Evolutionary conservation across 2,329 filamentous ascomycete species (phyloP).

Genomic region (Fusarium continuum): DNA sequence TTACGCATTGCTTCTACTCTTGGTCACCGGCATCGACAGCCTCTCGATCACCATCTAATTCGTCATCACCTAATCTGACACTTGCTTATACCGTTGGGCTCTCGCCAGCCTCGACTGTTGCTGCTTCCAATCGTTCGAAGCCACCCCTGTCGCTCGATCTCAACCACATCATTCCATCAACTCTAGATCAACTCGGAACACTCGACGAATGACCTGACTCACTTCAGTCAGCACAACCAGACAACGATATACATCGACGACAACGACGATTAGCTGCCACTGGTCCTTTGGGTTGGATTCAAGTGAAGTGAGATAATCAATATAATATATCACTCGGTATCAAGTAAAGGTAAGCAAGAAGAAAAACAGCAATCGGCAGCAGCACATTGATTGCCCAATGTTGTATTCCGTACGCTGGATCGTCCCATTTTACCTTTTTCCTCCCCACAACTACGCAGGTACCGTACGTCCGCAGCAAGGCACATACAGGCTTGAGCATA

Average conservation of each 20-base stretch:
- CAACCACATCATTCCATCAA: constrained; percentile 28
- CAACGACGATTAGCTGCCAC: neutral
- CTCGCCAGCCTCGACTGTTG: constrained; percentile 8
- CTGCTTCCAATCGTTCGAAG: constrained; percentile 1
- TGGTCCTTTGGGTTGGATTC: constrained; percentile 5
- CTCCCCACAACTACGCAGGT: constrained; percentile 31
- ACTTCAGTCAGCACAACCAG: constrained; percentile 12
- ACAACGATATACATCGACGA: constrained; percentile 29
- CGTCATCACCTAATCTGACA: constrained; percentile 10
- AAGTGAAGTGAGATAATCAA: neutral
- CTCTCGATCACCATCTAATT: constrained; percentile 8
- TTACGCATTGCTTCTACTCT: constrained; percentile 11
- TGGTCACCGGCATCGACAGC: constrained; percentile 9
- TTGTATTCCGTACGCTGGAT: constrained; percentile 6
- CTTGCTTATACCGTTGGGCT: constrained; percentile 8
- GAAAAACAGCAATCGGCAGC: constrained; percentile 8
- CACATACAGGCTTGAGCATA: constrained; percentile 15
- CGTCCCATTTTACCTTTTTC: constrained; percentile 16
- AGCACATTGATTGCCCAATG: constrained; percentile 24
- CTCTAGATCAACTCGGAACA: constrained; percentile 15
- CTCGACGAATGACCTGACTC: constrained; percentile 27
- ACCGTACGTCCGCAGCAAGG: constrained; percentile 18
- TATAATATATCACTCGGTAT: neutral
- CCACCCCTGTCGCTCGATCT: constrained; percentile 10
- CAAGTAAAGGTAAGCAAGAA: constrained; percentile 24